Base-by-base conservation (phyloP, 345 rosid species). In the Anastatica hierochuntica region DNA sequence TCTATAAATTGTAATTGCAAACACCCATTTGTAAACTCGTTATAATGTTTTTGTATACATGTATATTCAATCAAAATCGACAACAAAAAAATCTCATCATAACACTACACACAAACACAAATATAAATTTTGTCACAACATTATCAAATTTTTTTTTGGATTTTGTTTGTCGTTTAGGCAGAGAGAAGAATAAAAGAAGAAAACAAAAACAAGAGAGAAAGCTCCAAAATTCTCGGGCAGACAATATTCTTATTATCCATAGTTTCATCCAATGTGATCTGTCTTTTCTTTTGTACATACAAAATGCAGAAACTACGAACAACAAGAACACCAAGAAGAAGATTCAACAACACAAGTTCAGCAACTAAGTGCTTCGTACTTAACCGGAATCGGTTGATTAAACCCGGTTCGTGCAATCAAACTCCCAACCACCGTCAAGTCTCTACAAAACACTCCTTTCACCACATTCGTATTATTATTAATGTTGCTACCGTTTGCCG, bases 401-500 rank as follows among this genome's bases (percentile, higher is more conserved):
- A 88, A 81, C 64, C 90, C 94, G 52, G 72, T 74, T 31, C 81
- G 90, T 9, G 96, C 63, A 42, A 92, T 69, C 73, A 92, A 67
- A 79, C 35, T 85, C 58, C 95, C 90, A 41, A 92, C 96, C 5
- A 60, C 77, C 0, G 90, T 82, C 3, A 88, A 79, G 58, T 88
- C 97, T 29, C 99, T 73, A 73, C 99, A 88, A 67, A 92, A 92
- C 43, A 85, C 80, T 20, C 97, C 98, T 51, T 83, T 90, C 42
- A 81, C 84, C 51, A 71, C 79, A 49, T 76, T 75, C 12, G 76
- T 13, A 43, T 72, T 64, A 15, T 36, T 51, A 13, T 20, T 21
- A 21, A 2, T 8, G 11, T 21, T 51, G 13, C 20, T 57, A 12
- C 17, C 43, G 24, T 16, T 39, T 13, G 18, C 48, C 43, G 49